These are phyloP conservation scores for Microbotryum lychnidis-dioicae DNA, from an alignment of 1,284 basidiomycete species.

Conservation along the genomic window DNA sequence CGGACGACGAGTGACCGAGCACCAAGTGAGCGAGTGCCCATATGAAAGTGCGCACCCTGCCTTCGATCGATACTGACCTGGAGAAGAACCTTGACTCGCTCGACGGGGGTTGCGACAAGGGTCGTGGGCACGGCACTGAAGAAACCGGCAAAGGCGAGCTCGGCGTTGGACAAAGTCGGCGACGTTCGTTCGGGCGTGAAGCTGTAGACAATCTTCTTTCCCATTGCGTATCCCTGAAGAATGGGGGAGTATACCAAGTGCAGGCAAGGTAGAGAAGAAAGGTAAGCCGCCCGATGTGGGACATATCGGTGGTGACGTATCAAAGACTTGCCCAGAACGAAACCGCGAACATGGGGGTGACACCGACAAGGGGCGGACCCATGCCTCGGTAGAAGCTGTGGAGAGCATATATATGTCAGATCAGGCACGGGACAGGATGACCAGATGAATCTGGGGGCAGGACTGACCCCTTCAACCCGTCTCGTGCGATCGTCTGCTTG, in stretches of 20 bases:
- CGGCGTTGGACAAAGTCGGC: conserved; percentile 59
- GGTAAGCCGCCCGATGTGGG: background rate
- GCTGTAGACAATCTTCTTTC: conserved; percentile 76
- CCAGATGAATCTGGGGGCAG: background rate
- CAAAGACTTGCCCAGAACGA: conserved; percentile 78
- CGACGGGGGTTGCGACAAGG: conserved; percentile 85
- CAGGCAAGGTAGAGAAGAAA: background rate
- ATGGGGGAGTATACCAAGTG: conserved; percentile 4
- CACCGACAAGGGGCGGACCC: conserved; percentile 88
- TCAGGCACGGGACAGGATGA: background rate
- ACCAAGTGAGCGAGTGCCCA: too few species aligned
- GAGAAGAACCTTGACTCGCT: conserved; percentile 92
- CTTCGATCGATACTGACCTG: conserved; percentile 51
- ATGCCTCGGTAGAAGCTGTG: conserved; percentile 87
- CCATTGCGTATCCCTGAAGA: conserved; percentile 78
- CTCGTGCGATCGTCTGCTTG: conserved; percentile 74
- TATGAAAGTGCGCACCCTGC: background rate
- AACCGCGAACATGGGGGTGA: conserved; percentile 96
- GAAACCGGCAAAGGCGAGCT: conserved; percentile 89
- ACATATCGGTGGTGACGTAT: background rate
- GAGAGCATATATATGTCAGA: conserved; percentile 6
- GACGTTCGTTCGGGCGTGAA: conserved; percentile 57
- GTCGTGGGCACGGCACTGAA: conserved; percentile 90
- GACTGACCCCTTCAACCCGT: conserved; percentile 77
- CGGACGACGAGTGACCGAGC: background rate